Percentiles rank a stretch among this genome's conserved stretches.
These are phyloP conservation scores for Colletotrichum tropicicola DNA, from an alignment of 2,329 filamentous ascomycete species.

Conservation along the genomic window DNA sequence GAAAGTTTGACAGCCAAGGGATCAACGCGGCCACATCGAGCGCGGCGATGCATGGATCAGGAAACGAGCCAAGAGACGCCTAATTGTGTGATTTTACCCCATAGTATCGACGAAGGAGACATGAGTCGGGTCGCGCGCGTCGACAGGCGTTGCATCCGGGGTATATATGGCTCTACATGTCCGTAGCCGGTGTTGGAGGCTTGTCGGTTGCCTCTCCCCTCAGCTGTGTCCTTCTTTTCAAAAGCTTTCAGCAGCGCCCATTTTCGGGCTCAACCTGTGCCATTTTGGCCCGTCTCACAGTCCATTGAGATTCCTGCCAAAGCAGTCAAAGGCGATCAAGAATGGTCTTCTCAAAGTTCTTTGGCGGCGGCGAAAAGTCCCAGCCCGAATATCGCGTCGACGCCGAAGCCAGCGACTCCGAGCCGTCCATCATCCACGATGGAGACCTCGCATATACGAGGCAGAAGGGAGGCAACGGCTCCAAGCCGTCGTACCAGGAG, in stretches of 20 bases:
- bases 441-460: conserved; percentile 53
- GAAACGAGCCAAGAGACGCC: conserved; percentile 15
- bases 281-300: background rate
- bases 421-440: conserved; percentile 41
- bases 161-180: background rate
- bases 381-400: conserved; percentile 1
- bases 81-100: conserved; percentile 23
- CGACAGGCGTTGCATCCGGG: background rate
- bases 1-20: background rate
- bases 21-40: background rate
- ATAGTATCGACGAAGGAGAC: background rate
- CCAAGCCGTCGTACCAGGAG: conserved; percentile 64
- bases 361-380: conserved; percentile 17
- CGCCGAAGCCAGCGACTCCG: conserved; percentile 34
- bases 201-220: background rate
- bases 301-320: background rate
- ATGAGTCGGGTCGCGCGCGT: background rate
- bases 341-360: conserved; percentile 23
- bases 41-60: background rate
- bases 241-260: background rate
- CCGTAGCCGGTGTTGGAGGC: too few relatives aligned
- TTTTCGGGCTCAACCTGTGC: background rate
- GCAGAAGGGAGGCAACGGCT: conserved; percentile 57
- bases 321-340: background rate
- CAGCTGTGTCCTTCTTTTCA: background rate